Base-by-base conservation (phyloP, 2,329 filamentous ascomycete genomes). In the Diaporthe velutina region DNA sequence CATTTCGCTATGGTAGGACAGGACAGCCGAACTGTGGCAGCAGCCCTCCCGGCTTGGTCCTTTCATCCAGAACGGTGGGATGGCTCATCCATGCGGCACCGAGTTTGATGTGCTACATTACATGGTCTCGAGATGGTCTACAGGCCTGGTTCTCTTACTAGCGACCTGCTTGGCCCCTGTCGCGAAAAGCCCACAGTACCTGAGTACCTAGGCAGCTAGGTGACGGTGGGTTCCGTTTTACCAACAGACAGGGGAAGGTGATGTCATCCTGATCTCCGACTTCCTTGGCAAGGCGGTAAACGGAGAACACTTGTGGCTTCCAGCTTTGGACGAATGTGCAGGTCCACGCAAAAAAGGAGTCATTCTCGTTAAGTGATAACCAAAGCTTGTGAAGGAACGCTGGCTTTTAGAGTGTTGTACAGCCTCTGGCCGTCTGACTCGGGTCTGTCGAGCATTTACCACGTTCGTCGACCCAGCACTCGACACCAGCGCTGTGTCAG, bases 191-290 rank as follows among this genome's bases (percentile, higher is more conserved):
- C 60, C 42, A 33, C 25, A 48, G 15, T 30, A 61, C 3, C 19
- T n/a, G n/a, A n/a, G n/a, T n/a, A n/a, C n/a, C n/a, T n/a, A n/a
- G n/a, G n/a, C n/a, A n/a, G n/a, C n/a, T 35, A 38, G 35, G 35
- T 38, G 5, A 61, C 2, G 13, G 57, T 61, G 60, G 40, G 42
- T 17, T 66, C 42, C 42, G 42, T 66, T 28, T 38, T 38, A 38
- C 45, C 45, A 52, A 25, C 30, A 30, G 61, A 25, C 22, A 67
- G 45, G 64, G 35, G 64, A 52, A 52, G 22, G 52, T 67, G 64
- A 67, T 67, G 64, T 67, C 45, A 67, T 38, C 4, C n/a, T 52
- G 64, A 67, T 52, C 45, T 52, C 45, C 45, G 48, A 38, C 15
- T 19, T 25, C 8, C 64, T 52, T 67, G 64, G 45, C 64, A 28